These are phyloP conservation scores for Trichoderma sp. DNA, from an alignment of 2,329 filamentous ascomycete genomes.

Conservation along the genomic window DNA sequence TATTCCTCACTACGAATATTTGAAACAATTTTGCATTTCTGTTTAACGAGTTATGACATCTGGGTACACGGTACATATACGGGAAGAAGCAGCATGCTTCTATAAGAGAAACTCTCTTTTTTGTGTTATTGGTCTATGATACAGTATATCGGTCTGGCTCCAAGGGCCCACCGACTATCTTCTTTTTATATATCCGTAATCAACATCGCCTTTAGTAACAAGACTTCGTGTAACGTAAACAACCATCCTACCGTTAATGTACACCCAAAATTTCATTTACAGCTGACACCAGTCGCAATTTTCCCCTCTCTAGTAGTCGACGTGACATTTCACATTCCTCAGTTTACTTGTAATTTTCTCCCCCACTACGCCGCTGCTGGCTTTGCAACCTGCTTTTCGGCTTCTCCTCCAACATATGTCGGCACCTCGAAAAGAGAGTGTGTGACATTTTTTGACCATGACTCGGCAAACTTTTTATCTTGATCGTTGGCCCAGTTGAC, in stretches of 20 bases:
- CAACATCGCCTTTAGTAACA: constrained; percentile 22
- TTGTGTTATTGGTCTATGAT: constrained; percentile 23
- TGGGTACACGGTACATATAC: background rate
- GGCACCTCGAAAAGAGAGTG: constrained; percentile 49
- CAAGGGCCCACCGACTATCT: constrained; percentile 4
- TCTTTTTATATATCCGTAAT: constrained; percentile 6
- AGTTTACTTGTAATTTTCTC: background rate
- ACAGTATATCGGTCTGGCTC: constrained; percentile 15
- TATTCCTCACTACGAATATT: constrained; percentile 75
- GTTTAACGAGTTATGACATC: constrained; percentile 43
- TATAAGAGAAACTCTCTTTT: background rate
- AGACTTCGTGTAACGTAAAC: background rate
- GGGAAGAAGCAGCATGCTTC: background rate
- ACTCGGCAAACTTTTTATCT: constrained; percentile 52
- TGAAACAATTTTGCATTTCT: constrained; percentile 76
- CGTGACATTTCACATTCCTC: background rate
- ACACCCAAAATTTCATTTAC: background rate
- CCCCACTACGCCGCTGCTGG: background rate
- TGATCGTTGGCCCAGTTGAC: constrained; percentile 57
- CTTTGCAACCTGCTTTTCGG: constrained; percentile 5
- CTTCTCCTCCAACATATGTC: constrained; percentile 24
- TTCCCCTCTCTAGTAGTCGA: background rate
- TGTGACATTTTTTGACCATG: constrained; percentile 59
- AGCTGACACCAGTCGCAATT: background rate
- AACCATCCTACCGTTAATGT: constrained; percentile 14